phyloP scores from a whole-genome alignment of 1,139 yeast genomes.

The Kodamaea suecica region DNA sequence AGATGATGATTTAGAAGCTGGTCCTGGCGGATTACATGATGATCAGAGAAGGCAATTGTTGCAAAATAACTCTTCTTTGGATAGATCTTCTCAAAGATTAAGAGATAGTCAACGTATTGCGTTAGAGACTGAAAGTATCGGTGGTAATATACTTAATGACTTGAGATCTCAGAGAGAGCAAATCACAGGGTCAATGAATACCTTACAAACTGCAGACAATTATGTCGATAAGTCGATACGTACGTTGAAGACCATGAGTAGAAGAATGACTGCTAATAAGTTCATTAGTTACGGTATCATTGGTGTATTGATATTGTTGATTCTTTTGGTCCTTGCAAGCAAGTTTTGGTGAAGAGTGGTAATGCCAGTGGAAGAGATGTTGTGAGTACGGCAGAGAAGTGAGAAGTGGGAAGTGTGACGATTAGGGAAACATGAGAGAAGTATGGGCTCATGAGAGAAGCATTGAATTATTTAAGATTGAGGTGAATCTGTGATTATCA shows the following conservation, averaged over 20 bases:
- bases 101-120: conserved; percentile 89
- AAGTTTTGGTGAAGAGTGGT: conserved; percentile 75
- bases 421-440: too few species aligned
- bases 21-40: conserved; percentile 45
- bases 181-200: conserved; percentile 75
- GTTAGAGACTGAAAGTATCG: conserved; percentile 86
- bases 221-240: conserved; percentile 88
- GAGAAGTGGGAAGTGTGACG: too few species aligned
- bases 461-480: too few species aligned
- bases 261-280: conserved; percentile 93
- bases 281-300: conserved; percentile 93
- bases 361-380: too few species aligned
- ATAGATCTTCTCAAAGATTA: conserved; percentile 77
- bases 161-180: conserved; percentile 93
- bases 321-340: conserved; percentile 79
- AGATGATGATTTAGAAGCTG: conserved; percentile 19
- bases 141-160: conserved; percentile 87
- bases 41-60: conserved; percentile 81
- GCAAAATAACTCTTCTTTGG: conserved; percentile 75
- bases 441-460: too few species aligned
- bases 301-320: conserved; percentile 78
- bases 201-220: conserved; percentile 84
- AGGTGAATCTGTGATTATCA: too few species aligned
- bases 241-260: conserved; percentile 87
- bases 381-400: too few species aligned